Evolutionary conservation across 169 alveolate species (phyloP), one percentile per base, ranked within the genome.

Genomic region (Cryptosporidium canis): DNA sequence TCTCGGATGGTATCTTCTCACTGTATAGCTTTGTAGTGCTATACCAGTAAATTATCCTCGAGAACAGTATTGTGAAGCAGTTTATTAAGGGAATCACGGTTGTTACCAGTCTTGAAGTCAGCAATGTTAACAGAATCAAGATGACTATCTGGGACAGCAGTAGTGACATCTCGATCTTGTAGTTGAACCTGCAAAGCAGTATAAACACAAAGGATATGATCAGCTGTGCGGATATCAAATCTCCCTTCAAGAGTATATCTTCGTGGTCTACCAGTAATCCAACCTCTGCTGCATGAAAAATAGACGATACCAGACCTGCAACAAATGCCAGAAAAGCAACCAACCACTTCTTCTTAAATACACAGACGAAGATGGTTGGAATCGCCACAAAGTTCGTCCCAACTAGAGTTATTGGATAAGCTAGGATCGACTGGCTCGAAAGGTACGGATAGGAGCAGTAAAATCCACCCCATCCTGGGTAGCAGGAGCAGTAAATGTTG

Each of bases 401-500:
- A 7, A 77, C 72, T 77, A 77, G 58, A 8, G 87, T 24, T 58
- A 77, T 61, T 37, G 87, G 51, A 77, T 77, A 77, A 37, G 87
- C 70, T 14, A 77, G 18, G 37, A 77, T 77, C 11, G 72, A 58
- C 8, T 77, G 64, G 37, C 66, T 55, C 12, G 87, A 77, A 24
- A 77, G 37, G 44, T 77, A 77, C 12, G 70, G 87, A 39, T 61
- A 43, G 33, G 87, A 53, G 35, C 87, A 77, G 41, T 77, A 77
- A 24, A 77, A 61, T 16, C 87, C 87, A 41, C 87, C 87, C 87
- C 87, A 77, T 39, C 87, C 87, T 24, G 87, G 87, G 58, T 77
- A 77, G 24, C 87, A 77, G 1, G 87, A 77, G 39, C 87, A 77
- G 12, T 58, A 77, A n/a, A 77, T 77, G 37, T 77, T 61, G 14